Conservation (phyloP, 345 rosid genomes). For the Syzygium aqueum region DNA sequence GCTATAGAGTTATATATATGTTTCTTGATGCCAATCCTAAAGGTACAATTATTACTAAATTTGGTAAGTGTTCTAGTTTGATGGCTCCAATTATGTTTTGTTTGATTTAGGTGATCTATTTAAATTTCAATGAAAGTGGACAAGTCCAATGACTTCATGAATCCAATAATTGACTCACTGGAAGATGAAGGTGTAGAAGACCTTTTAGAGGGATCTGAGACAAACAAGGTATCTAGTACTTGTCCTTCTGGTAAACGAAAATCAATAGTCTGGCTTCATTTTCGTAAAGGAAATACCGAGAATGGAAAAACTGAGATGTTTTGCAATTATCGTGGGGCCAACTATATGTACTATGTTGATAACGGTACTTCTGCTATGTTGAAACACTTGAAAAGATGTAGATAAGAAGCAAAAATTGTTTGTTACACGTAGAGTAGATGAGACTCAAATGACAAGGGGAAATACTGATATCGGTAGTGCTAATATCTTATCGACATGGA, state of each 20-base stretch:
- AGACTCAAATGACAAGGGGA: not conserved
- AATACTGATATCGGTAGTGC: not conserved
- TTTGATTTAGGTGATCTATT: not conserved
- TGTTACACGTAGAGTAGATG: accelerated
- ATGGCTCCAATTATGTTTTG: not conserved
- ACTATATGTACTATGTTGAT: not conserved
- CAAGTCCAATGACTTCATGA: too few species aligned
- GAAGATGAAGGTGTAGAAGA: not conserved
- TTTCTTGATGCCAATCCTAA: too few species aligned
- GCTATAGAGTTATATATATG: constrained; percentile 26
- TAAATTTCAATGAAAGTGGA: not conserved
- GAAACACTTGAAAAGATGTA: not conserved
- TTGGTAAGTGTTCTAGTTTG: too few species aligned
- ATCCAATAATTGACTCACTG: not conserved
- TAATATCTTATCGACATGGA: too few species aligned
- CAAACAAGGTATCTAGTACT: not conserved
- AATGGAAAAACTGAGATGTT: too few species aligned
- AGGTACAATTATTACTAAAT: too few species aligned
- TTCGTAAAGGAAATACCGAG: not conserved
- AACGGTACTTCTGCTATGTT: too few species aligned
- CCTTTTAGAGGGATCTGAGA: not conserved
- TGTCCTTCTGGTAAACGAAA: not conserved
- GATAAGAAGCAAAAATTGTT: not conserved
- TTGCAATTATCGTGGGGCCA: not conserved
- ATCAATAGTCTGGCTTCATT: not conserved